Evolutionary conservation across 257 asterid genomes (phyloP), one percentile per base, ranked within the genome.

Genomic region (Salvia hispanica): DNA sequence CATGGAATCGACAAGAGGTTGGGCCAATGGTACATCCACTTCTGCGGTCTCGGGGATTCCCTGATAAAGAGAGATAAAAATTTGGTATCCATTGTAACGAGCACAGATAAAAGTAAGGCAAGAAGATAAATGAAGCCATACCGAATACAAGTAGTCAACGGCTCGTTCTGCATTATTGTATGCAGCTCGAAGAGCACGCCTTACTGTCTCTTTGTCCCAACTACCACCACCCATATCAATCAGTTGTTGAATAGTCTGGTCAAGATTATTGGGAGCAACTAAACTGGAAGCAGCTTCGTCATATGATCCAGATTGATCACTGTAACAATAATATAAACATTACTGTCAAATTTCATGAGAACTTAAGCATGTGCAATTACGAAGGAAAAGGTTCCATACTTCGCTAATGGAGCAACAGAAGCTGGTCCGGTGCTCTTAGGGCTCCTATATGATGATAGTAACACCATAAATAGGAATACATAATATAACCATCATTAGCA

Each of bases 151-250:
- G 78, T 81, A 81, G 73, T 81, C 86, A 65, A 81, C 86, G 1
- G 86, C 86, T 64, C 82, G 74, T 70, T 81, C 85, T 10, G 83
- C 84, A 76, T 91, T 91, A 80, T 91, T 86, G 72, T 83, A 88
- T 33, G 96, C 96, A 77, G 96, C 97, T 28, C 81, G 85, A 76
- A 91, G 94, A 28, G 97, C 97, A 57, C 86, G 90, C 4, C 77
- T 72, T 40, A 88, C 95, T 6, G 81, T 85, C 75, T 88, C 91
- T 72, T 76, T 86, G 80, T 89, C 89, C 97, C 97, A 91, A 52
- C 77, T 82, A 42, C 95, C 97, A 55, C 96, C 97, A 9, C 97
- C 96, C 95, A 91, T 81, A 78, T 91, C 95, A 75, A 91, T 73
- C 72, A 91, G 63, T 64, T 88, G 92, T 77, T 91, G 91, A 70